Conservation (phyloP, 139 green algal species). For the Asterochloris erici region DNA sequence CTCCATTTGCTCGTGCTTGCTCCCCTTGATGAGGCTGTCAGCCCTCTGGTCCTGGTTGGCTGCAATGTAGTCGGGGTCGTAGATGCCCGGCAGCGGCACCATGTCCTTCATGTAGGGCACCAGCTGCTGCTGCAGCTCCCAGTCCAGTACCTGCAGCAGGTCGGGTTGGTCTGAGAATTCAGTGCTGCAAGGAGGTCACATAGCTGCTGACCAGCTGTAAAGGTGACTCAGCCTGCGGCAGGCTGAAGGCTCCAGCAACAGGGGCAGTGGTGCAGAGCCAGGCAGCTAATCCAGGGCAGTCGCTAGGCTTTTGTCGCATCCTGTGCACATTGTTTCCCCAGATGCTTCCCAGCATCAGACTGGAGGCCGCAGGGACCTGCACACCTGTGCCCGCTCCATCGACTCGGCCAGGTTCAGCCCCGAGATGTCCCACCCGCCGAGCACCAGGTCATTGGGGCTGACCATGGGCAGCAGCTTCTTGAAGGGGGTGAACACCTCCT, state of each 20-base stretch:
- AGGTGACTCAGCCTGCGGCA: no score
- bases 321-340: no score
- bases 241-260: no score
- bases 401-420: slow-evolving; percentile 89
- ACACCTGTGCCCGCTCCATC: slow-evolving; percentile 82
- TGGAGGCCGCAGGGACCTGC: background rate
- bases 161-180: background rate
- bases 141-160: slow-evolving; percentile 82
- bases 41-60: slow-evolving; percentile 88
- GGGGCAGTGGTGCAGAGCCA: no score
- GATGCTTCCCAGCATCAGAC: no score
- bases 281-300: no score
- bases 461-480: slow-evolving; percentile 92
- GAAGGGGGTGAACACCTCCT: slow-evolving; percentile 94
- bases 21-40: slow-evolving; percentile 94
- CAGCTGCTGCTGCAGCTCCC: slow-evolving; percentile 95
- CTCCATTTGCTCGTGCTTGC: slow-evolving; percentile 79
- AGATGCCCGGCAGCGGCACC: slow-evolving; percentile 90
- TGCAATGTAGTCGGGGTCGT: slow-evolving; percentile 95
- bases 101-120: slow-evolving; percentile 92
- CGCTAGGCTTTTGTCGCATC: no score
- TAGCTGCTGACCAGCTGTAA: no score
- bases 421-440: slow-evolving; percentile 98
- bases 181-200: background rate
- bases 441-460: slow-evolving; percentile 92